These are phyloP conservation scores for Psilocybe cubensis DNA, from an alignment of 768 basidiomycete genomes.

Conservation along the genomic window DNA sequence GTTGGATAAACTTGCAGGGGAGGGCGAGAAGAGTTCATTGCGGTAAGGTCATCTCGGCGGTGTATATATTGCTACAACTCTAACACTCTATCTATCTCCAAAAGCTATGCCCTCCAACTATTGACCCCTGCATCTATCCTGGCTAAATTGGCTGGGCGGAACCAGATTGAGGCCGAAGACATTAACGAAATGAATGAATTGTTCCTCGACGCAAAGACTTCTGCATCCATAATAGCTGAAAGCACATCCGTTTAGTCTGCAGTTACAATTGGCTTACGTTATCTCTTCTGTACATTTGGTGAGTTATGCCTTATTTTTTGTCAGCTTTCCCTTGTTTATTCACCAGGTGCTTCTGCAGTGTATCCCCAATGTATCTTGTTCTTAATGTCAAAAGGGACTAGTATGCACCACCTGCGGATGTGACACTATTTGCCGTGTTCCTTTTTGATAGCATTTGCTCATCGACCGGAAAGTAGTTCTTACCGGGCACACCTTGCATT, in stretches of 20 bases:
- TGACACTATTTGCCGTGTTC: background rate
- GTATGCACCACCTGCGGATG: background rate
- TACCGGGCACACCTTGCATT: background rate
- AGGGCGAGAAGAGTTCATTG: slow-evolving; percentile 83
- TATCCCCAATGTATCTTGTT: slow-evolving; percentile 7
- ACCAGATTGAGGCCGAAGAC: slow-evolving; percentile 85
- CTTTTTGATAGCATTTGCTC: background rate
- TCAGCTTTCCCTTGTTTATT: background rate
- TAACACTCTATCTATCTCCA: slow-evolving; percentile 8
- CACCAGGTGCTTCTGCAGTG: background rate
- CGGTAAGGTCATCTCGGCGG: slow-evolving; percentile 48
- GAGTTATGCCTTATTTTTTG: background rate
- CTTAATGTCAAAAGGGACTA: slow-evolving; percentile 4
- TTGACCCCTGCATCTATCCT: slow-evolving; percentile 92
- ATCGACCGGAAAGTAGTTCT: background rate
- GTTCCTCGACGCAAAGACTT: slow-evolving; percentile 93
- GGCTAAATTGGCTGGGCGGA: slow-evolving; percentile 74
- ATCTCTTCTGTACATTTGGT: slow-evolving; percentile 8
- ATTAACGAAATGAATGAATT: slow-evolving; percentile 92
- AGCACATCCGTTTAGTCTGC: slow-evolving; percentile 4
- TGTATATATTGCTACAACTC: background rate
- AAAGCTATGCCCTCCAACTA: slow-evolving; percentile 88
- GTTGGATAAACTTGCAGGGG: slow-evolving; percentile 76
- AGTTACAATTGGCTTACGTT: background rate
- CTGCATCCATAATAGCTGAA: slow-evolving; percentile 39